phyloP scores from a whole-genome alignment of 148 eudicot species.

The Nyssa sinensis region DNA sequence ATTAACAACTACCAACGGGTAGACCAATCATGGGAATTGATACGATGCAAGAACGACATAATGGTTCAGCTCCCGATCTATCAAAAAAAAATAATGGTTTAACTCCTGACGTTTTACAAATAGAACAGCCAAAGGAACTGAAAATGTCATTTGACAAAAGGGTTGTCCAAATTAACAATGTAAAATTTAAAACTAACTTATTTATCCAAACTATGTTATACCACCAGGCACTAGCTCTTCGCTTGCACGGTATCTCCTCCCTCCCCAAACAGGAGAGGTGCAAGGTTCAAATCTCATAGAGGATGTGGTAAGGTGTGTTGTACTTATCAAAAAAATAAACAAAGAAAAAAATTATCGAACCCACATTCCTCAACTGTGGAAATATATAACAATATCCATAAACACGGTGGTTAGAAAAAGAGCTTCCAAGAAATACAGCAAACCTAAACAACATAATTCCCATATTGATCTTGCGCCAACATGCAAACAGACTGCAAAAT shows the following conservation, averaged over 20 bases:
- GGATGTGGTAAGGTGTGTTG: no score
- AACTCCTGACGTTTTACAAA: not conserved
- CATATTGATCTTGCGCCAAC: constrained; percentile 86
- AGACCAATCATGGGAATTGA: not conserved
- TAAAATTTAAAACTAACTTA: no score
- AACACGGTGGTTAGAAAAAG: not conserved
- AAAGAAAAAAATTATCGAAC: no score
- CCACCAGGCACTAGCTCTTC: no score
- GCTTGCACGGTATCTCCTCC: no score
- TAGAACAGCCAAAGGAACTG: not conserved
- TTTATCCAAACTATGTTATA: not conserved
- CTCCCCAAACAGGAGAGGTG: no score
- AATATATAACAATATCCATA: not conserved
- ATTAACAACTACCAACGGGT: not conserved
- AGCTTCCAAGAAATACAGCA: constrained; percentile 14
- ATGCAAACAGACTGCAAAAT: constrained; percentile 67
- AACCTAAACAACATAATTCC: constrained; percentile 87
- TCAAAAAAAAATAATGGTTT: no score
- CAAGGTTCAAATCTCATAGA: no score
- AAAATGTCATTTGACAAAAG: not conserved
- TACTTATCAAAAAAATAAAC: no score
- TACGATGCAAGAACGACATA: not conserved
- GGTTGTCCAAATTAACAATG: not conserved
- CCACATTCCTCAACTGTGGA: no score
- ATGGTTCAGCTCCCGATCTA: no score